Conservation (phyloP, 768 basidiomycete species). For the Tephrocybe sp. region DNA sequence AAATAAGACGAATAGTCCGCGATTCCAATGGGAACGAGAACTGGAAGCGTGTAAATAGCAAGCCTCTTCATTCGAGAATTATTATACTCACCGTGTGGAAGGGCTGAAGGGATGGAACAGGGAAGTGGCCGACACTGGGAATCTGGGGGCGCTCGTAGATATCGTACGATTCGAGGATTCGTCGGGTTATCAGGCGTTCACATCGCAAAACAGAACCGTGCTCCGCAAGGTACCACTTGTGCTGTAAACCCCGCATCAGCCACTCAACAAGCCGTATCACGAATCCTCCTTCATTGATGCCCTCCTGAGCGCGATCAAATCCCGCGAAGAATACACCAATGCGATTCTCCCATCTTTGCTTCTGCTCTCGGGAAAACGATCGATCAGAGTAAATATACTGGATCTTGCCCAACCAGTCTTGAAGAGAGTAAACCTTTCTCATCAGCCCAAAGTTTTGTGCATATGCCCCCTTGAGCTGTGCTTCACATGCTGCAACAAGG, state of each 20-base stretch:
- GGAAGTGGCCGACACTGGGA: background rate
- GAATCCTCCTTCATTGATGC: background rate
- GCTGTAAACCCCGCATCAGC: background rate
- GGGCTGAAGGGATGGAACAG: background rate
- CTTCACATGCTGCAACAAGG: background rate
- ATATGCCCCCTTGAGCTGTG: background rate
- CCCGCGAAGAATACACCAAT: background rate
- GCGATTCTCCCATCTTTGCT: background rate
- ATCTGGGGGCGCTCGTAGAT: background rate
- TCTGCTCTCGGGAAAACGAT: background rate
- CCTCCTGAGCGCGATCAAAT: background rate
- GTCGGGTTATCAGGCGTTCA: background rate
- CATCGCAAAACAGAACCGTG: background rate
- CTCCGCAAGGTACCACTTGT: background rate
- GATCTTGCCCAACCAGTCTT: background rate
- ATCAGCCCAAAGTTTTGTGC: background rate
- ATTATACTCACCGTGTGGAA: background rate
- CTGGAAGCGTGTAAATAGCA: background rate
- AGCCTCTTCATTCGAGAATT: background rate
- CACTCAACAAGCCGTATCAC: background rate
- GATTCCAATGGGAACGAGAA: conserved; percentile 1
- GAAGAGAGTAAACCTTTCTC: background rate
- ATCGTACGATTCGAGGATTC: background rate
- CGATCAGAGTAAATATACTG: background rate
- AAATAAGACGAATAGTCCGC: conserved; percentile 1